Conservation (phyloP, 805 yeast genomes). For the Teunomyces tritomae region DNA sequence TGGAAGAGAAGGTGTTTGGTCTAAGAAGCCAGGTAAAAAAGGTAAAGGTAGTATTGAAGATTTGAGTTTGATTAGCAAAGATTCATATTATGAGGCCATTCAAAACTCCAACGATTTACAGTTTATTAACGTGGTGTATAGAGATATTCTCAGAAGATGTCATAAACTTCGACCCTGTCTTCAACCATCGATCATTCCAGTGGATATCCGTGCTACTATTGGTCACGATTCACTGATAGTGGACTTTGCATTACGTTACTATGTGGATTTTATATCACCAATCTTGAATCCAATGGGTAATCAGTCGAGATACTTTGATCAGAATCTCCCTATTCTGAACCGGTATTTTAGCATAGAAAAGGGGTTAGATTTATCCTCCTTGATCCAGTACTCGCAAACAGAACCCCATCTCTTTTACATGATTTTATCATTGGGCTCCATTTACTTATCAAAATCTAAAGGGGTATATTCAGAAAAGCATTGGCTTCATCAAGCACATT, state of each 20-base stretch:
- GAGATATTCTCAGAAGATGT: slow-evolving; percentile 11
- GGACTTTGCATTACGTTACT: slow-evolving; percentile 23
- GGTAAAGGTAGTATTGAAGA: slow-evolving; percentile 3
- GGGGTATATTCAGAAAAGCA: slow-evolving; percentile 7
- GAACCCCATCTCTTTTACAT: slow-evolving; percentile 21
- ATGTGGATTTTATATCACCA: slow-evolving; percentile 24
- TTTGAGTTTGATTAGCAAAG: slow-evolving; percentile 11
- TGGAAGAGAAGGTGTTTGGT: slow-evolving; percentile 30
- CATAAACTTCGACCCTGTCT: slow-evolving; percentile 11
- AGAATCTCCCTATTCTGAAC: slow-evolving; percentile 5
- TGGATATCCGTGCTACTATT: slow-evolving; percentile 13
- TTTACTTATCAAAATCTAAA: slow-evolving; percentile 19
- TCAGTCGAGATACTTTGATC: slow-evolving; percentile 8
- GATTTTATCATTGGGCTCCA: slow-evolving; percentile 23
- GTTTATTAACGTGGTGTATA: slow-evolving; percentile 18
- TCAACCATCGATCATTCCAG: slow-evolving; percentile 22
- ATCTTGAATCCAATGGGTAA: slow-evolving; percentile 27
- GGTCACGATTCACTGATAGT: slow-evolving; percentile 12
- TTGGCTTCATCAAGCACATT: slow-evolving; percentile 18
- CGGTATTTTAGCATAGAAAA: slow-evolving; percentile 18
- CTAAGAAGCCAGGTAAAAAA: slow-evolving; percentile 10
- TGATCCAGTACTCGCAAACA: slow-evolving; percentile 24
- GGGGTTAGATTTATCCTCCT: slow-evolving; percentile 20
- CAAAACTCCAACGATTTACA: slow-evolving; percentile 8
- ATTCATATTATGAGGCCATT: slow-evolving; percentile 14